phyloP scores from a whole-genome alignment of 2,329 filamentous ascomycete species.

The Penicillium occitanis region DNA sequence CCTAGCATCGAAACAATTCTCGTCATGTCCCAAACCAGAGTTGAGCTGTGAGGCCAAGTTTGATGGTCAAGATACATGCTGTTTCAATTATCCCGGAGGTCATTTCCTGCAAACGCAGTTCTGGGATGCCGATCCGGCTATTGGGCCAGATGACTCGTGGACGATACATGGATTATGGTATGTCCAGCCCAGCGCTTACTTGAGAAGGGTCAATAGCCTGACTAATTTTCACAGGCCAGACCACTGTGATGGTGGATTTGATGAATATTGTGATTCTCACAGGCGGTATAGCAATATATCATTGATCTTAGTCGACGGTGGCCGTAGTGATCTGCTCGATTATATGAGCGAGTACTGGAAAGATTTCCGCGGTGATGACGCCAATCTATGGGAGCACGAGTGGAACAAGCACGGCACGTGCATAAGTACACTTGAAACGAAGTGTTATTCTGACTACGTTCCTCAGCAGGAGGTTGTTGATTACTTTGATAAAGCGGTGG shows the following conservation, averaged over 20 bases:
- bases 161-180: conserved; percentile 71
- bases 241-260: conserved; percentile 69
- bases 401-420: conserved; percentile 76
- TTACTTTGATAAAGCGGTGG: conserved; percentile 66
- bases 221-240: conserved; percentile 51
- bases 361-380: conserved; percentile 63
- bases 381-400: conserved; percentile 71
- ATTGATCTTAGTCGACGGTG: conserved; percentile 57
- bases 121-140: conserved; percentile 67
- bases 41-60: conserved; percentile 66
- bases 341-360: conserved; percentile 75
- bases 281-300: conserved; percentile 67
- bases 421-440: conserved; percentile 65
- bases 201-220: neutral
- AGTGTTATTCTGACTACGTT: conserved; percentile 64
- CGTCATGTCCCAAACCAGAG: conserved; percentile 38
- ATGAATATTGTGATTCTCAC: conserved; percentile 62
- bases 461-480: conserved; percentile 65
- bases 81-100: conserved; percentile 71
- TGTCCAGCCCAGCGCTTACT: neutral
- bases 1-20: conserved; percentile 16
- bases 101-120: conserved; percentile 74
- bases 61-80: conserved; percentile 64
- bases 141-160: conserved; percentile 69
- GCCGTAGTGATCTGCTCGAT: conserved; percentile 56